A percentile compares a stretch with the other conserved stretches of the same genome.
Evolutionary conservation across 768 basidiomycete species (phyloP).

Genomic region (Paxillus ammoniavirescens): DNA sequence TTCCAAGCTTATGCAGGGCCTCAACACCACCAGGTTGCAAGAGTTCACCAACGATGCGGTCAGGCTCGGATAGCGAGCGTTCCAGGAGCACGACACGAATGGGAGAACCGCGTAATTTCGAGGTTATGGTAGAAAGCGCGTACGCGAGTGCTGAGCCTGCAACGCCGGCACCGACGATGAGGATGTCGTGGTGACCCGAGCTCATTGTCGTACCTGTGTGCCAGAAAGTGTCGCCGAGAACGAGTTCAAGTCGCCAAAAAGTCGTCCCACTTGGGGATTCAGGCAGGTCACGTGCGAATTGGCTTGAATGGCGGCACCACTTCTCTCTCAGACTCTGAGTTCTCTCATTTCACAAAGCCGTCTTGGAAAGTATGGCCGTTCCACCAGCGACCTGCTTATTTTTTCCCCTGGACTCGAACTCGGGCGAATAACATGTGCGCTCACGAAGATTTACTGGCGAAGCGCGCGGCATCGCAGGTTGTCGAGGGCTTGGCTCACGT

Average conservation of each 20-base stretch:
- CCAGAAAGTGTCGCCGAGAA: not conserved
- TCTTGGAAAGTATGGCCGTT: no score
- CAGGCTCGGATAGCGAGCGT: slow-evolving; percentile 87
- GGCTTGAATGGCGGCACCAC: no score
- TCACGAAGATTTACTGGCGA: no score
- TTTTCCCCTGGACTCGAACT: no score
- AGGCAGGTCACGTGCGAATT: no score
- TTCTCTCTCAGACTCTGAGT: no score
- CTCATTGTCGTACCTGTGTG: slow-evolving; percentile 7
- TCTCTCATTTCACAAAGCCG: no score
- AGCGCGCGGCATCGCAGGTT: no score
- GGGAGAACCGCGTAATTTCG: slow-evolving; percentile 43
- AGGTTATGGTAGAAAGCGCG: slow-evolving; percentile 63
- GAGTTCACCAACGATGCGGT: slow-evolving; percentile 96
- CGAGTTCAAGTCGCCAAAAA: not conserved
- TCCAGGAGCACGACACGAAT: slow-evolving; percentile 85
- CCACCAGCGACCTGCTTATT: no score
- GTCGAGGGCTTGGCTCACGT: no score
- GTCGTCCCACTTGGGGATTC: not conserved
- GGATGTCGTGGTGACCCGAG: slow-evolving; percentile 56
- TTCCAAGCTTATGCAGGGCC: slow-evolving; percentile 73
- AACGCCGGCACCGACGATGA: slow-evolving; percentile 92
- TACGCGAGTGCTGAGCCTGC: slow-evolving; percentile 88
- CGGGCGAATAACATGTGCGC: no score
- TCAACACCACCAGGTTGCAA: slow-evolving; percentile 90